These are phyloP conservation scores for Pleurotus cornucopiae DNA, from an alignment of 768 basidiomycete genomes.

Conservation along the genomic window DNA sequence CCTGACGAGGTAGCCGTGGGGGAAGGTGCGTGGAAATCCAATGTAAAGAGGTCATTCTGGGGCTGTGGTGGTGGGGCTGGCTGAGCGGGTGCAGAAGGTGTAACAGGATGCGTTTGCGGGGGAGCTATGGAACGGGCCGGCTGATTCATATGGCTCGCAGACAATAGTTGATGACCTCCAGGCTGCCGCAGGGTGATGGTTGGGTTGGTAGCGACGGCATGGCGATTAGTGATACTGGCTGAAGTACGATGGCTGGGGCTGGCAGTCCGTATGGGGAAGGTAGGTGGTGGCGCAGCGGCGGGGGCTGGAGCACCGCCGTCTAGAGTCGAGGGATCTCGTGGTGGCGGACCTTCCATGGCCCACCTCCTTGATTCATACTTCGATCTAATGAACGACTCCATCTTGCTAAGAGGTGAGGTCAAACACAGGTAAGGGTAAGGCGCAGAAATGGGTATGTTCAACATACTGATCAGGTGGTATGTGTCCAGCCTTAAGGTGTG, in stretches of 20 bases:
- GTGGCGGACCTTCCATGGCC: constrained; percentile 88
- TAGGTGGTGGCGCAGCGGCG: constrained; percentile 20
- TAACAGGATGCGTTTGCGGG: constrained; percentile 18
- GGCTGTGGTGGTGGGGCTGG: constrained; percentile 27
- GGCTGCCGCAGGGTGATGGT: constrained; percentile 32
- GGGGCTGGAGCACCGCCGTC: constrained; percentile 38
- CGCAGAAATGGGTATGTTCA: neutral
- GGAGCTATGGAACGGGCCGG: constrained; percentile 14
- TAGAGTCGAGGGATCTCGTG: constrained; percentile 74
- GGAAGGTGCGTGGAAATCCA: constrained; percentile 77
- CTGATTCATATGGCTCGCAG: constrained; percentile 19
- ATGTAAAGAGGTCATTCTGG: constrained; percentile 71
- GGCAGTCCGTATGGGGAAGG: constrained; percentile 23
- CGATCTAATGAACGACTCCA: constrained; percentile 94
- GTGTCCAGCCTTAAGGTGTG: constrained; percentile 89
- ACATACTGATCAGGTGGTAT: constrained; percentile 92
- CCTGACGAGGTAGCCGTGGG: constrained; percentile 23
- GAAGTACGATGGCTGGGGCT: constrained; percentile 13
- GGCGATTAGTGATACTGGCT: neutral
- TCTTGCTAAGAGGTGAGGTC: constrained; percentile 61
- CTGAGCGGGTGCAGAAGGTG: constrained; percentile 23
- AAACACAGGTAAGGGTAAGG: neutral
- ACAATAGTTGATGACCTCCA: constrained; percentile 55
- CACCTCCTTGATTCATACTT: constrained; percentile 94
- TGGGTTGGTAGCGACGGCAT: neutral